Base-by-base conservation (phyloP, 345 rosid species). In the Pugionium dolabratum region DNA sequence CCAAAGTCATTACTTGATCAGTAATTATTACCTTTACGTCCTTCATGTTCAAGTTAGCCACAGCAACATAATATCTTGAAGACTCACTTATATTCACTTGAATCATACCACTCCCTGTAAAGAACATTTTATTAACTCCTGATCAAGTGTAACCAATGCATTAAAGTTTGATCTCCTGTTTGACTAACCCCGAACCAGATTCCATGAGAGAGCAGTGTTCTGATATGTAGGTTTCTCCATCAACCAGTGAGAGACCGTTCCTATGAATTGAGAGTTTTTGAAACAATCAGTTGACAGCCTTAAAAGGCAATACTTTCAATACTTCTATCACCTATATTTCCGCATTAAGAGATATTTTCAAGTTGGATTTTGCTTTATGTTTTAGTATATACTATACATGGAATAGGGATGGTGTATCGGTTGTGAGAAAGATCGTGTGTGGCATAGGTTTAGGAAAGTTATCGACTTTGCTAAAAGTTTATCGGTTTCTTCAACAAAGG, bases 41-140 rank as follows among this genome's bases (percentile, higher is more conserved):
- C 64, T 76, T 85, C 0, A 79, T 60, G 77, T 88, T 83, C 69
- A 81, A 66, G 82, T 90, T 90, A 64, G 84, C 90, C 79, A 80
- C 69, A 54, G 88, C 84, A 53, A 93, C 55, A 66, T 79, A 82
- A 78, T 90, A 93, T 69, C 49, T 69, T 62, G 90, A 78, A 77
- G 96, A 76, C 49, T 43, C 44, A 46, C 25, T 72, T 66, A 93
- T 86, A 27, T 67, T 46, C 70, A 80, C 79, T 64, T 77, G 71
- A 70, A 85, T 73, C 67, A 55, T 11, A 27, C 97, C 97, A 59
- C 74, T 79, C 70, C 91, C 97, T 90, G 80, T 6, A 9, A 52
- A 81, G 30, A 43, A 59, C 45, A 33, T 33, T 44, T 11, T 52
- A 9, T 44, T 55, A 66, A 70, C 9, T 31, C n/a, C 8, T 44